phyloP scores from a whole-genome alignment of 805 yeast species.

The Ogataea angusta region DNA sequence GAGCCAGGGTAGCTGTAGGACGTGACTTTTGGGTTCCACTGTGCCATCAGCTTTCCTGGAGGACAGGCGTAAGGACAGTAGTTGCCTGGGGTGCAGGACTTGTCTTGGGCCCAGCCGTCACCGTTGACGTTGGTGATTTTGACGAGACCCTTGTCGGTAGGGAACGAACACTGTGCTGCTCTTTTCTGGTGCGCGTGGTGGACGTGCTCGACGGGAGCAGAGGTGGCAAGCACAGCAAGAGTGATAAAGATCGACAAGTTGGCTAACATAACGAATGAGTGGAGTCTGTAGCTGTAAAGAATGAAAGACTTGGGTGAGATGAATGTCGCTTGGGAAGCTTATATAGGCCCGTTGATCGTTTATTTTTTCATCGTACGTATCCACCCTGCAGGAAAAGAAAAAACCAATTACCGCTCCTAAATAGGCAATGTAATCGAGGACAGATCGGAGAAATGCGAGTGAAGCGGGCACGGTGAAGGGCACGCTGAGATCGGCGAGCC shows the following conservation, averaged over 20 bases:
- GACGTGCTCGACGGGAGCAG: conserved; percentile 19
- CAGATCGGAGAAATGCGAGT: neutral
- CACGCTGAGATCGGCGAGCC: neutral
- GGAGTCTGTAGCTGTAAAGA: conserved; percentile 1
- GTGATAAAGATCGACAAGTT: conserved; percentile 10
- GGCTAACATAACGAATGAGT: conserved; percentile 10
- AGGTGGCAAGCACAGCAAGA: conserved; percentile 8
- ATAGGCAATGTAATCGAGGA: neutral
- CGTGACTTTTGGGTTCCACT: conserved; percentile 82
- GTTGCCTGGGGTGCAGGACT: conserved; percentile 65
- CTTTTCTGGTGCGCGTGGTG: conserved; percentile 26
- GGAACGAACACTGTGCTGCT: conserved; percentile 60
- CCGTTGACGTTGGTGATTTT: conserved; percentile 58
- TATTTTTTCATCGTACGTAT: neutral
- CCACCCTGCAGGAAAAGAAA: neutral
- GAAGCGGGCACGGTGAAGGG: too few relatives aligned
- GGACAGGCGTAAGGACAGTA: conserved; percentile 93
- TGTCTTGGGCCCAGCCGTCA: conserved; percentile 89
- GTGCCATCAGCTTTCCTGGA: conserved; percentile 82
- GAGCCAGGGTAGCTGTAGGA: conserved; percentile 73
- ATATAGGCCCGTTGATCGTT: neutral
- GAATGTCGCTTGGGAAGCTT: neutral
- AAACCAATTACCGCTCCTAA: neutral
- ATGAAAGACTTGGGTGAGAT: conserved; percentile 4
- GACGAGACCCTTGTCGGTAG: conserved; percentile 64